phyloP scores from a whole-genome alignment of 1,139 yeast species.

The Tardiomyces depauwii region DNA sequence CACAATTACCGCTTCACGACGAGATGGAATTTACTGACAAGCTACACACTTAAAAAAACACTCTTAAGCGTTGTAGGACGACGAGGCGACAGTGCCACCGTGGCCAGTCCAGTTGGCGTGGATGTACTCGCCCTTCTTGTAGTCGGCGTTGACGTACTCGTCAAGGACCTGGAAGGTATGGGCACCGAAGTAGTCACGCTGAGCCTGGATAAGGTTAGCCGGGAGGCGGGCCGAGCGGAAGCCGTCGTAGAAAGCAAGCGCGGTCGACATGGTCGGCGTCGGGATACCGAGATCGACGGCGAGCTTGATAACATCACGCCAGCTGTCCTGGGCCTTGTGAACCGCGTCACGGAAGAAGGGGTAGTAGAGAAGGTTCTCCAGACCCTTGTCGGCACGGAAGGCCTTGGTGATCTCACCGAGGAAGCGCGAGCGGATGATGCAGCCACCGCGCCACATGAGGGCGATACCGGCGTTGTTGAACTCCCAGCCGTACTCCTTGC shows the following conservation, averaged over 20 bases:
- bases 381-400: constrained; percentile 83
- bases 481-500: constrained; percentile 93
- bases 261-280: constrained; percentile 96
- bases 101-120: constrained; percentile 99
- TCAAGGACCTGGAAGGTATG: constrained; percentile 96
- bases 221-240: constrained; percentile 93
- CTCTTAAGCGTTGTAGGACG: constrained; percentile 79
- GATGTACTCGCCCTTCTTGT: constrained; percentile 74
- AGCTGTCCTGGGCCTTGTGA: constrained; percentile 85
- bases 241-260: constrained; percentile 97
- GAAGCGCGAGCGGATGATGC: constrained; percentile 98
- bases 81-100: constrained; percentile 95
- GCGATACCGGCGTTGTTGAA: constrained; percentile 98
- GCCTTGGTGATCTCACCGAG: constrained; percentile 95
- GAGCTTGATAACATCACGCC: constrained; percentile 80
- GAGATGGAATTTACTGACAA: too few relatives aligned
- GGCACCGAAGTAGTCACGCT: constrained; percentile 99
- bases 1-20: too few relatives aligned
- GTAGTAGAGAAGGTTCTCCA: constrained; percentile 92
- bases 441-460: constrained; percentile 99
- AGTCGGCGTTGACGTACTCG: constrained; percentile 61
- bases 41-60: too few relatives aligned
- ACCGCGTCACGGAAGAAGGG: constrained; percentile 90
- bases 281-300: constrained; percentile 86
- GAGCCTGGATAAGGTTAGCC: constrained; percentile 97